Percentiles rank a stretch among this genome's conserved stretches.
Evolutionary conservation across 306 rosid species (phyloP).

Genomic region (Cercis canadensis): DNA sequence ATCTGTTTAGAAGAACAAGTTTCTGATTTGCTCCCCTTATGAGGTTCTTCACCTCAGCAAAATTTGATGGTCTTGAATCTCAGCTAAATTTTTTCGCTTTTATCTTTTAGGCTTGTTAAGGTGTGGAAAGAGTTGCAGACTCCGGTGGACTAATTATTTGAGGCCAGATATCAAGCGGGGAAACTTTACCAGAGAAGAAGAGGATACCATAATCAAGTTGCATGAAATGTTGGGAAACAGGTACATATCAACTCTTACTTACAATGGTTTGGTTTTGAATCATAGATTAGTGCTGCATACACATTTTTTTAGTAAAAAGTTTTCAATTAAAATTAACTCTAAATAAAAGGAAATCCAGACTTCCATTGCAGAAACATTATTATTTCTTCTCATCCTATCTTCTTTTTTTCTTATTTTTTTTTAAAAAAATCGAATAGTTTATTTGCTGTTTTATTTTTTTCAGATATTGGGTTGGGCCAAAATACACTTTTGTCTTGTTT

Average conservation of each 20-base stretch:
- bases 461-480: conserved; percentile 13
- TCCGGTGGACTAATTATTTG: conserved; percentile 81
- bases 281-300: neutral
- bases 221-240: conserved; percentile 82
- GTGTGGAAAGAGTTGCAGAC: conserved; percentile 94
- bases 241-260: conserved; percentile 21
- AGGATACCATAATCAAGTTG: conserved; percentile 67
- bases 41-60: no score
- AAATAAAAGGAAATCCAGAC: no score
- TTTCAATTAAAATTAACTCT: no score
- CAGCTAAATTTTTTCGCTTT: neutral
- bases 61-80: neutral
- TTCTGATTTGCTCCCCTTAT: no score
- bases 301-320: neutral
- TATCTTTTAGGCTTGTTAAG: conserved; percentile 64
- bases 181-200: conserved; percentile 76
- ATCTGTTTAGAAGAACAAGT: no score
- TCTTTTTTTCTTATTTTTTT: no score
- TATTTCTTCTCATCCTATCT: no score
- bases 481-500: neutral
- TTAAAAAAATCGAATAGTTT: conserved; percentile 4
- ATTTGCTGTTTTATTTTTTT: neutral
- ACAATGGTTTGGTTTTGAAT: neutral
- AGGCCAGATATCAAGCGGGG: conserved; percentile 95
- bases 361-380: no score